Evolutionary conservation across 331 rosid species (phyloP), one percentile per base, ranked within the genome.

Genomic region (Malus hybrid): DNA sequence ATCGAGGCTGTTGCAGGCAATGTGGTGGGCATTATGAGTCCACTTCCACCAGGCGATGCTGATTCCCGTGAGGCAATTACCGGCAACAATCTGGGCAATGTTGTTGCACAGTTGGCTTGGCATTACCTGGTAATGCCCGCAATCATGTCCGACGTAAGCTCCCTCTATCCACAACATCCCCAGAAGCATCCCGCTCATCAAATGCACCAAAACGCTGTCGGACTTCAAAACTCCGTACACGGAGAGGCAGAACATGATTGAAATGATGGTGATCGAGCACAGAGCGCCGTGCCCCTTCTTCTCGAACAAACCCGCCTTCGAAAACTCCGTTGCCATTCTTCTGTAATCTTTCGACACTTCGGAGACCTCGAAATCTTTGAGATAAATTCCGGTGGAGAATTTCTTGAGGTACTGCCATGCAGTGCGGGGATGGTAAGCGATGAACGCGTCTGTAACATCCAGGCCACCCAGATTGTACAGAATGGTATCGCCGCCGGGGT

Each of bases 21-120:
- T 81, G 57, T 90, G 96, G 28, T 90, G 96, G 3, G 96, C 96
- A 69, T 90, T 90, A 34, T 90, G 96, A 57, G 96, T 90, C 96
- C 96, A 90, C 29, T 90, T 90, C 96, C 96, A 90, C 96, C 96
- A 90, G 5, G 96, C 96, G 34, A 90, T 90, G 74, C 93, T 90
- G 27, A 90, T 90, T 29, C 96, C 96, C 16, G 93, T 90, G 39
- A 90, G 33, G 65, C 89, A 88, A 80, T 90, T 90, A 6, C 96
- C 96, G 22, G 91, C 85, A 8, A 88, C 1, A 22, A 90, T 46
- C 36, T 90, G 96, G 1, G 91, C 87, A 0, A 90, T 15, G 75
- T 86, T 85, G 82, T 83, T 90, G 42, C 44, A 88, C 4, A 66
- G 62, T 6, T 56, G 67, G 36, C 75, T 79, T 0, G 79, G 27